Percentiles rank a stretch among this genome's conserved stretches.
Evolutionary conservation across 306 rosid species (phyloP).

Genomic region (Calophaca sinica): DNA sequence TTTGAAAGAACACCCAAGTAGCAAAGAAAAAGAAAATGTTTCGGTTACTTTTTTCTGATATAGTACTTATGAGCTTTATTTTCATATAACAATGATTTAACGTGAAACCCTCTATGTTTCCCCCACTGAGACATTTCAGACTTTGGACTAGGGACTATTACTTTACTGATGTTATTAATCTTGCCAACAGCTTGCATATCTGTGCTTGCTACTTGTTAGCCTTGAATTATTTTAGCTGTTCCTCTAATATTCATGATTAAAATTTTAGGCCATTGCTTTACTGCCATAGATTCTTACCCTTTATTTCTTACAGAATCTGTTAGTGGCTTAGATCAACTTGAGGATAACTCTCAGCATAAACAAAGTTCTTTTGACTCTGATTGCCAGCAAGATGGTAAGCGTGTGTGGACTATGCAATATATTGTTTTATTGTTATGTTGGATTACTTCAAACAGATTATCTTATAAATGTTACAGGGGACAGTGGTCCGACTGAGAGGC

Average conservation of each 20-base stretch:
- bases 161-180: conserved; percentile 9
- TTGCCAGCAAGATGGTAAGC: conserved; percentile 74
- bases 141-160: conserved; percentile 11
- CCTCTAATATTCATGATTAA: background rate
- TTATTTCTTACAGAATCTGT: conserved; percentile 57
- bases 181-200: conserved; percentile 4
- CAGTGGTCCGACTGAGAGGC: conserved; percentile 70
- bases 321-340: conserved; percentile 79
- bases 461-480: conserved; percentile 59
- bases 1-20: conserved; percentile 22
- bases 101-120: conserved; percentile 20
- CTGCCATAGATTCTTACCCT: conserved; percentile 35
- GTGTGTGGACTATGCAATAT: conserved; percentile 33
- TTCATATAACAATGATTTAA: background rate
- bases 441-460: conserved; percentile 43
- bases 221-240: conserved; percentile 2
- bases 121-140: conserved; percentile 19
- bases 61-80: conserved; percentile 27
- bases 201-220: conserved; percentile 12
- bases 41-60: background rate
- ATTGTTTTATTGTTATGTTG: conserved; percentile 30
- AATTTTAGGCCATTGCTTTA: conserved; percentile 21
- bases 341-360: conserved; percentile 66
- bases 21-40: conserved; percentile 4
- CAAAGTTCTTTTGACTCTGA: conserved; percentile 71